Evolutionary conservation across 106 monocot species (phyloP).

Genomic region (Dactylorhiza incarnata): DNA sequence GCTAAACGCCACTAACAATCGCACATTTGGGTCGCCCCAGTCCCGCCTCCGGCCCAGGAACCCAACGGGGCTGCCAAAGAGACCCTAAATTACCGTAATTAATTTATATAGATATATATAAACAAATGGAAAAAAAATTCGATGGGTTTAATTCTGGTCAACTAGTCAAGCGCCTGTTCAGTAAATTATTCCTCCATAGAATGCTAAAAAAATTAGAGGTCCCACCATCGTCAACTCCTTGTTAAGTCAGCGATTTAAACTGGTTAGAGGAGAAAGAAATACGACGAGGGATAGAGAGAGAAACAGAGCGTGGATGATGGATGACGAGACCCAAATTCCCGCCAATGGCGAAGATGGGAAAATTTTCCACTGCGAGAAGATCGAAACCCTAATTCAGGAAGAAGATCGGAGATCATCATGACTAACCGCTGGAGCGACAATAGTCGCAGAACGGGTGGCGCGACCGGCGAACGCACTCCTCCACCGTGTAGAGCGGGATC

Average conservation of each 20-base stretch:
- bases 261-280: background rate
- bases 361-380: background rate
- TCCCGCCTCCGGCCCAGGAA: too few relatives aligned
- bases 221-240: background rate
- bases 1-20: too few relatives aligned
- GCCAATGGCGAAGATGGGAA: background rate
- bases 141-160: too few relatives aligned
- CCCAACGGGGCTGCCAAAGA: too few relatives aligned
- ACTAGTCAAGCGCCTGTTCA: too few relatives aligned
- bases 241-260: background rate
- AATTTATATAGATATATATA: too few relatives aligned
- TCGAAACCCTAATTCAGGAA: background rate
- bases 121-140: too few relatives aligned
- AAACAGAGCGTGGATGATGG: background rate
- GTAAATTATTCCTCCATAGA: too few relatives aligned
- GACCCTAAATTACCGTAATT: too few relatives aligned
- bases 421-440: constrained; percentile 79
- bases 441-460: constrained; percentile 53
- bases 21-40: too few relatives aligned
- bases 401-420: background rate
- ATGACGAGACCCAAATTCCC: background rate
- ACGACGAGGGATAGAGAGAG: too few relatives aligned
- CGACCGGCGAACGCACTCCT: constrained; percentile 50
- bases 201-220: background rate
- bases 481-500: constrained; percentile 62